Evolutionary conservation across 208 protist genomes (phyloP), one percentile per base, ranked within the genome.

Genomic region (Leishmania turanica): DNA sequence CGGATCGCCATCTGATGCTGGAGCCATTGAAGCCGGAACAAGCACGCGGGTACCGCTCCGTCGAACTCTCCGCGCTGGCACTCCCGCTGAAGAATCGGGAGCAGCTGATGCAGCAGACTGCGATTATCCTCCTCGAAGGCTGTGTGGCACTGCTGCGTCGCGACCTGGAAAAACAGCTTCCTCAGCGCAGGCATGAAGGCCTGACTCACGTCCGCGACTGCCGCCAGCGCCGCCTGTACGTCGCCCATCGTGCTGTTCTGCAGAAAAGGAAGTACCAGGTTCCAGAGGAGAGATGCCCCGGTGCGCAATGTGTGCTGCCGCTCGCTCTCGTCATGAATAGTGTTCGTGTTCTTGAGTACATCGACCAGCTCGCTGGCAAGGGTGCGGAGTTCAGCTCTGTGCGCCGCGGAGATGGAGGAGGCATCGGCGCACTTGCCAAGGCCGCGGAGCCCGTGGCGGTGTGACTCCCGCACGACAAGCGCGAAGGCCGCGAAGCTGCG

Each of bases 51-150:
- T 24, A 24, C 13, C 21, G 42, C 66, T 31, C 24, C 66, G 31
- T 37, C 13, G 21, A n/a, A 24, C 51, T 72, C 65, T 7, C 45
- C 78, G 65, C 56, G 74, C 64, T 79, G 45, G 49, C 42, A 79
- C 58, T 86, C 82, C 58, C 69, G 73, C 66, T 80, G 45, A 58
- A 82, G 64, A 42, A 82, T 24, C 13, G 82, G 73, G 7, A 81
- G 54, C 8, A 86, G 78, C 31, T 86, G 77, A 72, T 86, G 82
- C 17, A 86, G 78, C 19, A 62, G 72, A 51, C 73, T 53, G n/a
- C 92, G 82, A 75, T 93, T 92, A 69, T 96, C 91, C 49, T 96
- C 93, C 24, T 93, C 87, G 81, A 91, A 94, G 58, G 94, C 93
- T 6, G 88, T 82, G 31, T 91, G 74, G 73, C 84, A 86, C n/a